These are phyloP conservation scores for Sanghuangporus sanghuang DNA, from an alignment of 1,284 basidiomycete genomes.

Conservation along the genomic window DNA sequence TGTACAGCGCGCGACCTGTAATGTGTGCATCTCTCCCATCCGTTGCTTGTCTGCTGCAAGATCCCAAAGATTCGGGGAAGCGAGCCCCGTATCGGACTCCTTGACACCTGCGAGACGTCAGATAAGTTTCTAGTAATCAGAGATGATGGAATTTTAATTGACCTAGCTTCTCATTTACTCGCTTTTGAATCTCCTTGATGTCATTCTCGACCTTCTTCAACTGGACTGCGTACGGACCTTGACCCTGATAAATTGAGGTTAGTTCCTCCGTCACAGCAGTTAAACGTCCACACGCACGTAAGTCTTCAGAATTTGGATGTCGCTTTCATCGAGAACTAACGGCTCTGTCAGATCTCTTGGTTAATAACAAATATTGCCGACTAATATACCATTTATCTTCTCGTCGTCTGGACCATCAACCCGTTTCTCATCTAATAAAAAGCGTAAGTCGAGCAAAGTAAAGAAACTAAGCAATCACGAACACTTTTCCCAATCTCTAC, in stretches of 20 bases:
- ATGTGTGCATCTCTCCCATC: conserved; percentile 88
- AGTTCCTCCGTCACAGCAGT: conserved; percentile 9
- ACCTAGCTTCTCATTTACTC: conserved; percentile 96
- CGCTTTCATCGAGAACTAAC: conserved; percentile 91
- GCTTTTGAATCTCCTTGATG: conserved; percentile 95
- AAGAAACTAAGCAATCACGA: conserved; percentile 27
- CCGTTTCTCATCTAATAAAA: conserved; percentile 70
- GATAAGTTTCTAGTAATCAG: conserved; percentile 1
- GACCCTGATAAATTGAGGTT: conserved; percentile 59
- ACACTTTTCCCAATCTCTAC: conserved; percentile 97
- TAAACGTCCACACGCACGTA: conserved; percentile 53
- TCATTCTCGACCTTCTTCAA: conserved; percentile 90
- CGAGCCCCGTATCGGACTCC: conserved; percentile 97
- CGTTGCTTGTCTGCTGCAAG: conserved; percentile 82
- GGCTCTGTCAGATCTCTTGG: neutral
- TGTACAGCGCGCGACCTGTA: conserved; percentile 97
- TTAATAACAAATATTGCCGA: neutral
- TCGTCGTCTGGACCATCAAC: conserved; percentile 80
- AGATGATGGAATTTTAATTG: conserved; percentile 20
- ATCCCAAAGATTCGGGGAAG: conserved; percentile 97
- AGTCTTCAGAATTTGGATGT: conserved; percentile 99
- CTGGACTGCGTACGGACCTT: conserved; percentile 92
- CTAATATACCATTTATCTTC: conserved; percentile 79
- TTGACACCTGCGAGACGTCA: conserved; percentile 65
- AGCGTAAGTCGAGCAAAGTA: conserved; percentile 16